Evolutionary conservation across 1,284 basidiomycete species (phyloP).

Genomic region (Thecaphora thlaspeos): DNA sequence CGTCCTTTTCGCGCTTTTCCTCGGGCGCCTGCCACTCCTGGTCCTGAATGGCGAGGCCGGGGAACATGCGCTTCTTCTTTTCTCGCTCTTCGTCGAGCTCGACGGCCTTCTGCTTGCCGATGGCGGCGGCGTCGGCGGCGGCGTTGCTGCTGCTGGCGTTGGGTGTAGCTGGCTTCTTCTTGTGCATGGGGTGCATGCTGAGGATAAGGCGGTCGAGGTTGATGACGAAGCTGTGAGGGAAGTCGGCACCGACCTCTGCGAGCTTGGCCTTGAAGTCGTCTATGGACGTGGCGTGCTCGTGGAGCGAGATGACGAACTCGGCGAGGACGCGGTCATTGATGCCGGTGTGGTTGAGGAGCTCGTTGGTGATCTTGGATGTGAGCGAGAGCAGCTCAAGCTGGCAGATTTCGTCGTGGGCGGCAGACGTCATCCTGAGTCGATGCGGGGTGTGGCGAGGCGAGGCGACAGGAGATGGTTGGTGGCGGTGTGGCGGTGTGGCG

Average conservation of each 20-base stretch:
- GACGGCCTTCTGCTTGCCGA: conserved; percentile 58
- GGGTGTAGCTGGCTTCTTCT: conserved; percentile 21
- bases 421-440: conserved; percentile 6
- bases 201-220: conserved; percentile 92
- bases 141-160: conserved; percentile 20
- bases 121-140: conserved; percentile 51
- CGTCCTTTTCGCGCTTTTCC: conserved; percentile 10
- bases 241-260: conserved; percentile 76
- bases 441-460: no score
- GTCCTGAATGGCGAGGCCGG: conserved; percentile 83
- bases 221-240: conserved; percentile 84
- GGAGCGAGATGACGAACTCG: conserved; percentile 90
- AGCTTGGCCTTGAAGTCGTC: conserved; percentile 80
- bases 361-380: conserved; percentile 51
- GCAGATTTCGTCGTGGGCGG: conserved; percentile 42
- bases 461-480: no score
- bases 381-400: conserved; percentile 55
- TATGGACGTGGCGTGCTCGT: conserved; percentile 76
- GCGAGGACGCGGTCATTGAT: conserved; percentile 81
- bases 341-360: conserved; percentile 64
- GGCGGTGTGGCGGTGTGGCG: no score
- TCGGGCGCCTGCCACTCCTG: conserved; percentile 61
- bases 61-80: conserved; percentile 80
- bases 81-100: conserved; percentile 65
- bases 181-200: conserved; percentile 89